These are phyloP conservation scores for Rutstroemia sydowiana DNA, from an alignment of 2,329 filamentous ascomycete genomes.

Conservation along the genomic window DNA sequence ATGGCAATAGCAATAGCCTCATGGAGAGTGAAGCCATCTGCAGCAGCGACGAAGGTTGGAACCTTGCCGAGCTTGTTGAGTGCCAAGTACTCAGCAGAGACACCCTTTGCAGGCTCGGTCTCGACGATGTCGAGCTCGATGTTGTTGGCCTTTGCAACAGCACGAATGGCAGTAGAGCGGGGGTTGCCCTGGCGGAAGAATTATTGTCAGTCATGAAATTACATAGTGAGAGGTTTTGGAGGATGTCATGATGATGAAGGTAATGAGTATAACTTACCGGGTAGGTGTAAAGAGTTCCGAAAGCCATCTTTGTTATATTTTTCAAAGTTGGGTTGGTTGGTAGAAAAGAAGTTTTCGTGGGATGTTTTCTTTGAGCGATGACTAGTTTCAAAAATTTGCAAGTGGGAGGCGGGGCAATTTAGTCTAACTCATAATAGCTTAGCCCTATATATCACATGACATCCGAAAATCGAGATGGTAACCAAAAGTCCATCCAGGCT, in stretches of 20 bases:
- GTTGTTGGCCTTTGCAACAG: slow-evolving; percentile 95
- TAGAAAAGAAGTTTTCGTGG: slow-evolving; percentile 7
- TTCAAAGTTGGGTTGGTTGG: slow-evolving; percentile 11
- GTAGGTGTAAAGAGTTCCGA: slow-evolving; percentile 94
- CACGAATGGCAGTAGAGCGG: slow-evolving; percentile 81
- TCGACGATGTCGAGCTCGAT: slow-evolving; percentile 83
- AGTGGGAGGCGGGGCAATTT: background rate
- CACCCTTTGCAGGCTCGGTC: slow-evolving; percentile 56
- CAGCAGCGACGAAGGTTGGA: slow-evolving; percentile 85
- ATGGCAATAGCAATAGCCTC: slow-evolving; percentile 94
- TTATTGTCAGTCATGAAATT: slow-evolving; percentile 12
- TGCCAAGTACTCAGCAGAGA: slow-evolving; percentile 72
- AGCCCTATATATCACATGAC: slow-evolving; percentile 1
- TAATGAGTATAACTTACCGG: slow-evolving; percentile 47
- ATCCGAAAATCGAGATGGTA: slow-evolving; percentile 4
- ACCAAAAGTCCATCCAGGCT: background rate
- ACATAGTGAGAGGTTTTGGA: background rate
- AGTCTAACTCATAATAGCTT: background rate
- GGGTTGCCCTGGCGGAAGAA: slow-evolving; percentile 62
- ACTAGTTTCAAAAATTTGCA: slow-evolving; percentile 11
- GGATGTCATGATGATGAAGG: background rate
- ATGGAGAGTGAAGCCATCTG: slow-evolving; percentile 81
- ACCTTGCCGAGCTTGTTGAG: slow-evolving; percentile 84
- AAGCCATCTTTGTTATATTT: slow-evolving; percentile 58
- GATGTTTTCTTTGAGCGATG: slow-evolving; percentile 3